Conservation (phyloP, 345 rosid species). For the Brassica rapa region DNA sequence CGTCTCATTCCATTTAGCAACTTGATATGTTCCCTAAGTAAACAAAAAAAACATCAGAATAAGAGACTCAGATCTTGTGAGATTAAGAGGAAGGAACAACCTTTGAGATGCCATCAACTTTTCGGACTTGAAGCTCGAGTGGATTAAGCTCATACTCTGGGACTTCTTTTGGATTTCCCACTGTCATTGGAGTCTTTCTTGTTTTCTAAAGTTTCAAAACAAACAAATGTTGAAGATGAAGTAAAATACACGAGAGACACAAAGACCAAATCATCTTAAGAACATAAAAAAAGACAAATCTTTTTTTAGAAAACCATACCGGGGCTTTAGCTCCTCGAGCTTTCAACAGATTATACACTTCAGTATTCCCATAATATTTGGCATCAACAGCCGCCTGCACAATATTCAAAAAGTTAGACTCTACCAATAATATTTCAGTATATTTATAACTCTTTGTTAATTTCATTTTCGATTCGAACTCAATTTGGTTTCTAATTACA, state of each 20-base stretch:
- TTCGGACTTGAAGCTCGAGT: conserved; percentile 84
- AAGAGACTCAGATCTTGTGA: background rate
- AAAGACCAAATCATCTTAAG: background rate
- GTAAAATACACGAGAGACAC: background rate
- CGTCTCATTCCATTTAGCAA: conserved; percentile 98
- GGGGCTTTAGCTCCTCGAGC: conserved; percentile 90
- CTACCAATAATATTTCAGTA: too few relatives aligned
- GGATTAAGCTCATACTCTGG: conserved; percentile 98
- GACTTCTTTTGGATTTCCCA: conserved; percentile 82
- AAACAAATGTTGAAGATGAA: conserved; percentile 23
- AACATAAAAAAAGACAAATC: background rate
- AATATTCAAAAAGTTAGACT: background rate
- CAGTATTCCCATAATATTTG: conserved; percentile 79
- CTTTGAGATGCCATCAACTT: conserved; percentile 81
- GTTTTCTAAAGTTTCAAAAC: conserved; percentile 62
- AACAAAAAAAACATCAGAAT: background rate
- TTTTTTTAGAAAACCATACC: conserved; percentile 41
- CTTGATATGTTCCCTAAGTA: conserved; percentile 83
- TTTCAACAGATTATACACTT: conserved; percentile 77
- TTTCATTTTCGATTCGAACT: too few relatives aligned
- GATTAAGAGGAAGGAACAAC: conserved; percentile 36
- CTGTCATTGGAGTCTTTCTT: conserved; percentile 94
- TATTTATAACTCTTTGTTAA: too few relatives aligned
- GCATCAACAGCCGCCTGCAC: conserved; percentile 95
- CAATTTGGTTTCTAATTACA: too few relatives aligned